Conservation (phyloP, 176 grass and related monocot species). For the Bonia amplexicaulis region DNA sequence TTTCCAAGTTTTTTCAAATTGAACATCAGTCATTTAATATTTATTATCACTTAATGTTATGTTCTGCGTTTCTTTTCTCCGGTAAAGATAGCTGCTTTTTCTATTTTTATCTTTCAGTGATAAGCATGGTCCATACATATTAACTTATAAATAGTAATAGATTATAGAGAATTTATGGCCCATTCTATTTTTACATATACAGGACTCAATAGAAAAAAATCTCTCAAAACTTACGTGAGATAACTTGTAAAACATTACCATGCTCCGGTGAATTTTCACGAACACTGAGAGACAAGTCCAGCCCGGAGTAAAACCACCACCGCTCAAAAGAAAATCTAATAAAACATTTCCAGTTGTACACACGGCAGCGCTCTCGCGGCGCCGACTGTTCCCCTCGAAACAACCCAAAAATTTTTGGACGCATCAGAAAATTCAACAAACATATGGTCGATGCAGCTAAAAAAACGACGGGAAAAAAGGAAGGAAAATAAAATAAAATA, state of each 20-base stretch:
- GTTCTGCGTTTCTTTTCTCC: not conserved
- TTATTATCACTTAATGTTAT: not conserved
- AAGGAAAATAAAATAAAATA: not conserved
- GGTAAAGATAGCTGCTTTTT: not conserved
- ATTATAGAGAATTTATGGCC: no score
- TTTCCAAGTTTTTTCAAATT: no score
- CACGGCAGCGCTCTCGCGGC: not conserved
- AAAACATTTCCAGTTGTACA: not conserved
- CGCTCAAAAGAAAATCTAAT: not conserved
- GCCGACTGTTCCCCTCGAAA: not conserved
- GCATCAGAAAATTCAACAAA: not conserved
- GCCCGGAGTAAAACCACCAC: not conserved
- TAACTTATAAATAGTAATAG: no score
- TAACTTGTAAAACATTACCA: no score
- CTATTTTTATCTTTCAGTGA: not conserved
- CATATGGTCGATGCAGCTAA: not conserved
- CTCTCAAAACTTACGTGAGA: no score
- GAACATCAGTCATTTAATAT: not conserved
- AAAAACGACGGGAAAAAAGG: not conserved
- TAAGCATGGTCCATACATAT: no score
- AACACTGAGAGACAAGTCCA: no score
- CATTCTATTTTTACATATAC: no score
- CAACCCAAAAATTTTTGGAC: not conserved
- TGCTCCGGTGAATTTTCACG: no score
- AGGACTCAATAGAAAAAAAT: no score